Evolutionary conservation across 1,139 yeast species (phyloP).

Genomic region (Debaryomycetaceae sp.): DNA sequence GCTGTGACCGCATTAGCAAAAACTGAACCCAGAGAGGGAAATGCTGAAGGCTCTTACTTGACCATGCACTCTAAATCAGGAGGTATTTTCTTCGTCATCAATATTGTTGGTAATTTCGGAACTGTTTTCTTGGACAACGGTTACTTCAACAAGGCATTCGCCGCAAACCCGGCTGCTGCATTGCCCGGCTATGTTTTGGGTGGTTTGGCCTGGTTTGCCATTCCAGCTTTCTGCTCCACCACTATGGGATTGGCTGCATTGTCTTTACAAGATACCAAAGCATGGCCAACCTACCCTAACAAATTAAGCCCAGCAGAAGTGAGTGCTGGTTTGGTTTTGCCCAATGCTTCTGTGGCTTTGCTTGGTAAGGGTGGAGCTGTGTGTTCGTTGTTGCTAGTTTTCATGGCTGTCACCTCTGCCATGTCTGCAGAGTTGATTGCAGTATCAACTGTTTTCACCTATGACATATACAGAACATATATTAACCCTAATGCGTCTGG

Average conservation of each 20-base stretch:
- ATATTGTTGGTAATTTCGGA: slow-evolving; percentile 83
- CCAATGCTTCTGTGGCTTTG: slow-evolving; percentile 81
- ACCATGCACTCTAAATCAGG: slow-evolving; percentile 78
- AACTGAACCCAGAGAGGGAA: slow-evolving; percentile 64
- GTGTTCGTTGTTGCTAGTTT: slow-evolving; percentile 69
- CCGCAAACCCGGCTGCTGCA: slow-evolving; percentile 80
- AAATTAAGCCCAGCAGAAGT: slow-evolving; percentile 65
- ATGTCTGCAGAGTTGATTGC: slow-evolving; percentile 88
- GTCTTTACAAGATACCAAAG: slow-evolving; percentile 61
- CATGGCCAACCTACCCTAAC: slow-evolving; percentile 77
- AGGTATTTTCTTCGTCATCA: slow-evolving; percentile 80
- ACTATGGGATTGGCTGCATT: slow-evolving; percentile 82
- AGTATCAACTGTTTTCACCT: slow-evolving; percentile 79
- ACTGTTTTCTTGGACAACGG: slow-evolving; percentile 88
- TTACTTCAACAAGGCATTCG: slow-evolving; percentile 87
- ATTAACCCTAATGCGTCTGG: slow-evolving; percentile 76
- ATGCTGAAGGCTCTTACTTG: slow-evolving; percentile 72
- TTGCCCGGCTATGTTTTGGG: slow-evolving; percentile 89
- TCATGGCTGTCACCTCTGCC: slow-evolving; percentile 80
- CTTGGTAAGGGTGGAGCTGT: slow-evolving; percentile 88
- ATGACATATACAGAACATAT: slow-evolving; percentile 79
- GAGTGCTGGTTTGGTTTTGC: slow-evolving; percentile 76
- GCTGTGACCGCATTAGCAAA: slow-evolving; percentile 55
- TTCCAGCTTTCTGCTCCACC: slow-evolving; percentile 78
- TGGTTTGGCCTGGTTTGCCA: slow-evolving; percentile 90